phyloP scores from a whole-genome alignment of 2,329 filamentous ascomycete species.

The Aspergillus cejpii region DNA sequence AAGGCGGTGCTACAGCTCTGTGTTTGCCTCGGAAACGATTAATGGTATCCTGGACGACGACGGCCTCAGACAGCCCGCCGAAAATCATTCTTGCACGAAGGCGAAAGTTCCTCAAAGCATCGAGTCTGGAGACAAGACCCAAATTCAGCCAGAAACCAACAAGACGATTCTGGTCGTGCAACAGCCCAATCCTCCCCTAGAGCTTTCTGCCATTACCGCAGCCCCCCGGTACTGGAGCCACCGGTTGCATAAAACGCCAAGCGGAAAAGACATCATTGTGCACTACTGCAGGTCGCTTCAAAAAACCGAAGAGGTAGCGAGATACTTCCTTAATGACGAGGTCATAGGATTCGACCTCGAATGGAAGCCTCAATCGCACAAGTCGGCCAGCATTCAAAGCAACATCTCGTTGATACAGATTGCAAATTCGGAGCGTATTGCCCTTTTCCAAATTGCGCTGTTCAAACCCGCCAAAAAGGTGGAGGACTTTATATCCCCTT shows the following conservation, averaged over 20 bases:
- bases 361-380: constrained; percentile 57
- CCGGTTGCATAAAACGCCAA: constrained; percentile 42
- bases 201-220: background rate
- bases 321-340: constrained; percentile 61
- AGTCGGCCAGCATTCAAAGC: constrained; percentile 48
- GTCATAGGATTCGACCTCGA: constrained; percentile 87
- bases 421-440: constrained; percentile 68
- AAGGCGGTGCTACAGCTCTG: constrained; percentile 3
- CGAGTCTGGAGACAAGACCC: background rate
- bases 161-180: background rate
- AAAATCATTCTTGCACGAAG: background rate
- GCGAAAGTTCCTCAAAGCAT: background rate
- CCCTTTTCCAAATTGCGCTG: constrained; percentile 70
- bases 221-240: constrained; percentile 30
- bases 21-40: background rate
- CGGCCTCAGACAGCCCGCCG: background rate
- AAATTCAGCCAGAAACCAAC: background rate
- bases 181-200: background rate
- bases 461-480: constrained; percentile 44
- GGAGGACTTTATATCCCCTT: constrained; percentile 59
- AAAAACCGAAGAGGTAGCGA: constrained; percentile 59
- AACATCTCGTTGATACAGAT: constrained; percentile 80
- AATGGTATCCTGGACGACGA: background rate
- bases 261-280: constrained; percentile 54
- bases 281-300: constrained; percentile 68